Evolutionary conservation across 345 rosid genomes (phyloP).

Genomic region (Triadica sebifera): DNA sequence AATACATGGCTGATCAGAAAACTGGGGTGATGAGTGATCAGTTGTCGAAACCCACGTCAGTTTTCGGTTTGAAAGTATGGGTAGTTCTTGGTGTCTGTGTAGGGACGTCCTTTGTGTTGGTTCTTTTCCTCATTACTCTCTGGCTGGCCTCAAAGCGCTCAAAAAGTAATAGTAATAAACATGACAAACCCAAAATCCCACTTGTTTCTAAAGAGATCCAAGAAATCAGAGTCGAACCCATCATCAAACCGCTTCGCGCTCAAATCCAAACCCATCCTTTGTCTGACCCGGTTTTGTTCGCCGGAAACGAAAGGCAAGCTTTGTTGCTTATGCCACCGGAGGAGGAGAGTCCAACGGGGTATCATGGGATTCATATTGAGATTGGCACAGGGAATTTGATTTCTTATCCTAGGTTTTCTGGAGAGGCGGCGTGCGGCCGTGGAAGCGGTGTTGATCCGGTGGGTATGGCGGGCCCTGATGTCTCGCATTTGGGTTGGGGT

Average conservation of each 20-base stretch:
- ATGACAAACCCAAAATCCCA: slow-evolving; percentile 42
- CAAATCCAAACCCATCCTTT: slow-evolving; percentile 34
- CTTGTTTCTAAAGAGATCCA: slow-evolving; percentile 73
- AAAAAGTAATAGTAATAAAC: slow-evolving; percentile 27
- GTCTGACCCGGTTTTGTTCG: slow-evolving; percentile 28
- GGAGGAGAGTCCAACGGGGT: slow-evolving; percentile 44
- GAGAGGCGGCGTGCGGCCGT: slow-evolving; percentile 31
- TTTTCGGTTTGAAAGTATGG: slow-evolving; percentile 76
- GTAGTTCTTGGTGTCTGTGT: slow-evolving; percentile 70
- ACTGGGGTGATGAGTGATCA: slow-evolving; percentile 39
- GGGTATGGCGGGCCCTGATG: slow-evolving; percentile 45
- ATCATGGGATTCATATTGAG: slow-evolving; percentile 50
- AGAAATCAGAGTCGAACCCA: slow-evolving; percentile 42
- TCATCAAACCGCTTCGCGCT: slow-evolving; percentile 3
- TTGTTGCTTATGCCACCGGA: slow-evolving; percentile 37
- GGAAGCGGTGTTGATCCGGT: slow-evolving; percentile 27
- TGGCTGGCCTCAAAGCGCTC: slow-evolving; percentile 66
- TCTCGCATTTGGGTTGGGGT: slow-evolving; percentile 58
- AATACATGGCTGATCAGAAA: slow-evolving; percentile 14
- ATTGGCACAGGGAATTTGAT: slow-evolving; percentile 55
- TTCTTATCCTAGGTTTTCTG: slow-evolving; percentile 40
- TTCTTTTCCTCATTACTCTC: slow-evolving; percentile 78
- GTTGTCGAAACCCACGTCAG: slow-evolving; percentile 65
- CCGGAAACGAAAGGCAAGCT: slow-evolving; percentile 38
- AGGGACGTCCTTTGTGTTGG: slow-evolving; percentile 74